These are phyloP conservation scores for Flaveria linearis DNA, from an alignment of 129 eudicot genomes.

Conservation along the genomic window DNA sequence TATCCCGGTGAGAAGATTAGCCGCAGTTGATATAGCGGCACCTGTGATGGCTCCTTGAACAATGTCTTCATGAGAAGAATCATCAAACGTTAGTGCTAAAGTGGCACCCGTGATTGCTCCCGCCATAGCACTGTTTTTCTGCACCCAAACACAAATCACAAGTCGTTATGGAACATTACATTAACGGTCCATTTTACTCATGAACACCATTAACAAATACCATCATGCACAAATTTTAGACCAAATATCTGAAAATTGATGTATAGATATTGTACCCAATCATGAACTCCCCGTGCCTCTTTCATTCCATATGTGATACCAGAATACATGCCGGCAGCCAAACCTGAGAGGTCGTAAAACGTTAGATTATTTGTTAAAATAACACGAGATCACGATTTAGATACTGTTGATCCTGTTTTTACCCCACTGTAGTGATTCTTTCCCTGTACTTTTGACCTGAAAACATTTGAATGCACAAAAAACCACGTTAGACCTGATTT, in stretches of 20 bases:
- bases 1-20: conserved; percentile 82
- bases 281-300: conserved; percentile 92
- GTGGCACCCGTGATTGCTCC: conserved; percentile 92
- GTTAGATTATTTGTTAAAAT: not conserved
- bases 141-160: conserved; percentile 30
- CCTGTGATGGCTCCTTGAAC: conserved; percentile 92
- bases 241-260: not conserved
- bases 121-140: conserved; percentile 92
- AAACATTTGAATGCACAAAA: conserved; percentile 3
- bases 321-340: conserved; percentile 90
- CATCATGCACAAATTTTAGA: not conserved
- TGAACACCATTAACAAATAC: not conserved
- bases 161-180: not conserved
- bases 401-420: not conserved
- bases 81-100: conserved; percentile 62
- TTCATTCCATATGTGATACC: conserved; percentile 85
- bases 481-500: not conserved
- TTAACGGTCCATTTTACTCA: no score
- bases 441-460: conserved; percentile 75
- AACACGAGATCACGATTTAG: not conserved
- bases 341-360: conserved; percentile 43
- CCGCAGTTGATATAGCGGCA: conserved; percentile 86
- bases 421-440: conserved; percentile 94
- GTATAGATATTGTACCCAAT: conserved; percentile 57
- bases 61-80: conserved; percentile 72